Percentiles rank a stretch among this genome's conserved stretches.
Evolutionary conservation across 768 basidiomycete genomes (phyloP).

Genomic region (Gloeophyllum trabeum): DNA sequence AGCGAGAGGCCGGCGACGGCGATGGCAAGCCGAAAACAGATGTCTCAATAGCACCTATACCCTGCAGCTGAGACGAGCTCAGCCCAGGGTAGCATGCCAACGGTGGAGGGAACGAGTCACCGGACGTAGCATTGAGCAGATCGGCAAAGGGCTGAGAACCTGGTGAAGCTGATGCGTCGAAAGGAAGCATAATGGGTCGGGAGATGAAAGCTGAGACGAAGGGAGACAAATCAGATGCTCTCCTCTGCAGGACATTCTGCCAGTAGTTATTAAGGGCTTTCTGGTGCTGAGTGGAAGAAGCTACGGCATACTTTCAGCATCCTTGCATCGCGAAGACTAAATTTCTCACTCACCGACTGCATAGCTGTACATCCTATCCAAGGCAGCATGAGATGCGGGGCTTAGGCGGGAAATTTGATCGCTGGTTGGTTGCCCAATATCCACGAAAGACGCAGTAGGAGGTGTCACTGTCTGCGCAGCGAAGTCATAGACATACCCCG

Average conservation of each 20-base stretch:
- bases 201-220: slow-evolving; percentile 37
- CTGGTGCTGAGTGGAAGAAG: slow-evolving; percentile 42
- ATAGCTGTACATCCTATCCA: slow-evolving; percentile 52
- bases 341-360: slow-evolving; percentile 35
- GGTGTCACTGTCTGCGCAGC: slow-evolving; percentile 38
- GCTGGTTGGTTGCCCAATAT: slow-evolving; percentile 31
- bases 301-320: slow-evolving; percentile 19
- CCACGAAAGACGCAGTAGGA: slow-evolving; percentile 31
- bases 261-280: slow-evolving; percentile 42
- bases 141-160: slow-evolving; percentile 20
- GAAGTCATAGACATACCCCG: slow-evolving; percentile 51
- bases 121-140: slow-evolving; percentile 29
- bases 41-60: slow-evolving; percentile 37
- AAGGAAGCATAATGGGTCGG: slow-evolving; percentile 43
- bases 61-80: slow-evolving; percentile 22
- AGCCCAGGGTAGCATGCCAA: slow-evolving; percentile 51
- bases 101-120: slow-evolving; percentile 43
- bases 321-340: background rate
- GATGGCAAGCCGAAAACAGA: slow-evolving; percentile 37
- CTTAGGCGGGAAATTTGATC: slow-evolving; percentile 34
- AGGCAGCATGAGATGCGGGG: slow-evolving; percentile 20
- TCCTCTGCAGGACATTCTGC: slow-evolving; percentile 37
- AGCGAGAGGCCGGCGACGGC: slow-evolving; percentile 19
- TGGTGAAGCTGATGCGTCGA: slow-evolving; percentile 34
- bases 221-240: slow-evolving; percentile 24